Evolutionary conservation across 306 rosid species (phyloP).

Genomic region (Astragalus glycyphyllos): DNA sequence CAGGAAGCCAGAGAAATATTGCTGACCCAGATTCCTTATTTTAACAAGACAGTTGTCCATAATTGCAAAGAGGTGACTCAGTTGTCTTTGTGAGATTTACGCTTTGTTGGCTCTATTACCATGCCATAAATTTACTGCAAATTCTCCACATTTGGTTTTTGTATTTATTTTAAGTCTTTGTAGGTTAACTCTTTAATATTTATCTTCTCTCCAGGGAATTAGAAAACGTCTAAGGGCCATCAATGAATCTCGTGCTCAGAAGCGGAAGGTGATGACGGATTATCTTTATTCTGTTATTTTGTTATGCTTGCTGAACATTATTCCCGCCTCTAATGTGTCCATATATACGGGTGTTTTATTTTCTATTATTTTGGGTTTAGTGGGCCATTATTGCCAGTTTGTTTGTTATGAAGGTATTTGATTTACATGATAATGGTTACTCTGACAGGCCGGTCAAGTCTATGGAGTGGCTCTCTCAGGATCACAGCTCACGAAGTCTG

Average conservation of each 20-base stretch:
- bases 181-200: slow-evolving; percentile 34
- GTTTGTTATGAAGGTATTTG: slow-evolving; percentile 37
- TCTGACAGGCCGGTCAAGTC: slow-evolving; percentile 93
- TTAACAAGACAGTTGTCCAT: slow-evolving; percentile 64
- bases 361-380: slow-evolving; percentile 26
- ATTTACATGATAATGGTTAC: slow-evolving; percentile 38
- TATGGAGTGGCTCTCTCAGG: slow-evolving; percentile 89
- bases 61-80: slow-evolving; percentile 87
- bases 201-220: slow-evolving; percentile 69
- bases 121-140: slow-evolving; percentile 19
- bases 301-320: slow-evolving; percentile 31
- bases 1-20: slow-evolving; percentile 85
- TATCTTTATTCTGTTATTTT: slow-evolving; percentile 35
- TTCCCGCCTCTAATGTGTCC: slow-evolving; percentile 13
- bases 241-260: slow-evolving; percentile 92
- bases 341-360: slow-evolving; percentile 4
- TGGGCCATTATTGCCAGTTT: slow-evolving; percentile 20
- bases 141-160: slow-evolving; percentile 30
- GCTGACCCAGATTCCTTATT: slow-evolving; percentile 61
- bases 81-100: slow-evolving; percentile 32
- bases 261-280: slow-evolving; percentile 79
- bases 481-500: slow-evolving; percentile 74
- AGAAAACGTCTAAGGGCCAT: slow-evolving; percentile 89
- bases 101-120: slow-evolving; percentile 21
- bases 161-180: slow-evolving; percentile 29